A percentile compares a stretch with the other conserved stretches of the same genome.
Evolutionary conservation across 164 flowering plant species (phyloP).

Genomic region (Stephania yunnanensis): DNA sequence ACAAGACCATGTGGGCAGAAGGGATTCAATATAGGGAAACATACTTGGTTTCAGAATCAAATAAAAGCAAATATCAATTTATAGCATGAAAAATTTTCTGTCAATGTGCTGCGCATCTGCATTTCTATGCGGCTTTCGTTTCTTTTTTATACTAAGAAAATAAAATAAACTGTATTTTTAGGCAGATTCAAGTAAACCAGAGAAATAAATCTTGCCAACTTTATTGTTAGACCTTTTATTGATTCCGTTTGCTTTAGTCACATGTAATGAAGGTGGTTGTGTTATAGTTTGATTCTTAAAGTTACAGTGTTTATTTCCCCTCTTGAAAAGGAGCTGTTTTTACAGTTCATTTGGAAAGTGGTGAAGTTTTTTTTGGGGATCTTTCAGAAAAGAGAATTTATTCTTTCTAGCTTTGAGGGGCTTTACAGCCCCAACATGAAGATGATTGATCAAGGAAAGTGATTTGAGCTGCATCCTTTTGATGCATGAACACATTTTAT

Average conservation of each 20-base stretch:
- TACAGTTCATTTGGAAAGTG: no score
- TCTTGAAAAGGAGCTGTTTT: background rate
- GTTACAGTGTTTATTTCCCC: background rate
- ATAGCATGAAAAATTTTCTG: background rate
- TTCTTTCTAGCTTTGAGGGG: no score
- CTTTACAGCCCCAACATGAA: no score
- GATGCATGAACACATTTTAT: no score
- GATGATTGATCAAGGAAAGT: no score
- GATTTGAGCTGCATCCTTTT: no score
- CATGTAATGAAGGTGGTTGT: background rate
- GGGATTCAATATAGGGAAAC: constrained; percentile 14
- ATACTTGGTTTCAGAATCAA: background rate
- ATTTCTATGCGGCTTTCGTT: background rate
- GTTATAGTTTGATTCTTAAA: background rate
- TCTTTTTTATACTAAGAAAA: background rate
- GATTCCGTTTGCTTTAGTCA: background rate
- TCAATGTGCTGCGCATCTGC: background rate
- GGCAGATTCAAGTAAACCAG: background rate
- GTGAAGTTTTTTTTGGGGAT: no score
- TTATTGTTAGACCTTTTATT: background rate
- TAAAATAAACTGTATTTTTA: background rate
- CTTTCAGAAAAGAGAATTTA: no score
- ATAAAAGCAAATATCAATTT: background rate
- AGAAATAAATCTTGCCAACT: background rate
- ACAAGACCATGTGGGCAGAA: constrained; percentile 38